These are phyloP conservation scores for Poronia punctata DNA, from an alignment of 495 filamentous ascomycete species.

Conservation along the genomic window DNA sequence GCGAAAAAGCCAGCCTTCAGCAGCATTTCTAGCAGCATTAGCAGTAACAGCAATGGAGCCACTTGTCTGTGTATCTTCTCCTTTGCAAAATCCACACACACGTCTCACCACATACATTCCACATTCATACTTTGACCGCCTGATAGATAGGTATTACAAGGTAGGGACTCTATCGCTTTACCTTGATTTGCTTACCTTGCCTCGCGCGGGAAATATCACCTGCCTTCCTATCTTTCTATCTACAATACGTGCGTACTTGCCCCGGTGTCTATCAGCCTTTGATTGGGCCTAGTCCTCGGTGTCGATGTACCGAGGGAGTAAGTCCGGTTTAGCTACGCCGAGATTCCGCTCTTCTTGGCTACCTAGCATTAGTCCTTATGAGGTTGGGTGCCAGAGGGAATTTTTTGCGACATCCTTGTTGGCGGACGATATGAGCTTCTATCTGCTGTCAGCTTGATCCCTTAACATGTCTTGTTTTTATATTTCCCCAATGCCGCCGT, in stretches of 20 bases:
- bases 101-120: too few relatives aligned
- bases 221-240: too few relatives aligned
- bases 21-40: not conserved
- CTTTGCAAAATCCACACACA: not conserved
- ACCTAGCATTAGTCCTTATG: not conserved
- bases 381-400: not conserved
- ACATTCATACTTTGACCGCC: too few relatives aligned
- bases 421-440: too few relatives aligned
- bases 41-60: constrained; percentile 5
- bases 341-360: constrained; percentile 7
- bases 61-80: constrained; percentile 8
- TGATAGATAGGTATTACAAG: too few relatives aligned
- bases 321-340: constrained; percentile 1
- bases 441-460: not conserved
- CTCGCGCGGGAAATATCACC: too few relatives aligned
- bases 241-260: too few relatives aligned
- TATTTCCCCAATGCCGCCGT: too few relatives aligned
- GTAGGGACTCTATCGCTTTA: not conserved
- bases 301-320: constrained; percentile 1
- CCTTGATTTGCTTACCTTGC: not conserved
- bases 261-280: not conserved
- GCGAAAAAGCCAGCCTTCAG: too few relatives aligned
- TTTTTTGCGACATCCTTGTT: not conserved
- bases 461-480: too few relatives aligned
- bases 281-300: constrained; percentile 1